These are phyloP conservation scores for Starmerella etchellsii DNA, from an alignment of 805 yeast species.

Conservation along the genomic window DNA sequence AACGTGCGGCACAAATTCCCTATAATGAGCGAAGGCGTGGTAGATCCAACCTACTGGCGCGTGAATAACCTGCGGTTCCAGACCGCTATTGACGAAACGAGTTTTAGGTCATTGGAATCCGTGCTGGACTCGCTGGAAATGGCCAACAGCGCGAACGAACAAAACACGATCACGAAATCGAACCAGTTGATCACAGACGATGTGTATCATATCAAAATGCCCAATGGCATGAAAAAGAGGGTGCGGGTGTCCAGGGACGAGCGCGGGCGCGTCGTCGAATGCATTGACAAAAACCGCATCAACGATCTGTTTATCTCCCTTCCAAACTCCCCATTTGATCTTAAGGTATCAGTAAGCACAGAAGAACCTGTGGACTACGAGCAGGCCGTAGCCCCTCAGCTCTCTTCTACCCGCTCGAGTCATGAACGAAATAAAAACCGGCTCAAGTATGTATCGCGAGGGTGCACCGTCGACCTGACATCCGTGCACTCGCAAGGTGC, in stretches of 20 bases:
- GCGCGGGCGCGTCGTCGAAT: constrained; percentile 33
- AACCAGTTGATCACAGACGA: constrained; percentile 15
- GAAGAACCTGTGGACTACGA: constrained; percentile 56
- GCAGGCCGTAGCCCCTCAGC: constrained; percentile 27
- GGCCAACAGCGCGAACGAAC: constrained; percentile 9
- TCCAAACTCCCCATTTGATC: constrained; percentile 68
- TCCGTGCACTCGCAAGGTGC: constrained; percentile 19
- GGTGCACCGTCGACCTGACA: constrained; percentile 28
- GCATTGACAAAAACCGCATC: constrained; percentile 62
- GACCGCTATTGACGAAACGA: constrained; percentile 20
- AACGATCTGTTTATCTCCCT: constrained; percentile 57
- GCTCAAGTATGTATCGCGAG: constrained; percentile 56
- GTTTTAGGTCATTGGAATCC: constrained; percentile 21
- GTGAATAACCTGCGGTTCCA: constrained; percentile 21
- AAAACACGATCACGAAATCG: constrained; percentile 7
- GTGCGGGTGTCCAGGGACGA: constrained; percentile 25
- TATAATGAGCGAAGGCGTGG: constrained; percentile 25
- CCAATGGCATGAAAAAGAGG: constrained; percentile 6
- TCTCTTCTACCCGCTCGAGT: constrained; percentile 24
- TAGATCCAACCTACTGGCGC: constrained; percentile 23
- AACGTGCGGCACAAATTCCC: constrained; percentile 25
- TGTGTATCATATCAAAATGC: constrained; percentile 5
- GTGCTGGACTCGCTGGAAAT: constrained; percentile 12
- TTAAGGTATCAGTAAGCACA: constrained; percentile 58
- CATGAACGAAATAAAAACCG: constrained; percentile 55